A percentile compares a stretch with the other conserved stretches of the same genome.
These are phyloP conservation scores for Thecamonas trahens DNA, from an alignment of 78 protist genomes.

Conservation along the genomic window DNA sequence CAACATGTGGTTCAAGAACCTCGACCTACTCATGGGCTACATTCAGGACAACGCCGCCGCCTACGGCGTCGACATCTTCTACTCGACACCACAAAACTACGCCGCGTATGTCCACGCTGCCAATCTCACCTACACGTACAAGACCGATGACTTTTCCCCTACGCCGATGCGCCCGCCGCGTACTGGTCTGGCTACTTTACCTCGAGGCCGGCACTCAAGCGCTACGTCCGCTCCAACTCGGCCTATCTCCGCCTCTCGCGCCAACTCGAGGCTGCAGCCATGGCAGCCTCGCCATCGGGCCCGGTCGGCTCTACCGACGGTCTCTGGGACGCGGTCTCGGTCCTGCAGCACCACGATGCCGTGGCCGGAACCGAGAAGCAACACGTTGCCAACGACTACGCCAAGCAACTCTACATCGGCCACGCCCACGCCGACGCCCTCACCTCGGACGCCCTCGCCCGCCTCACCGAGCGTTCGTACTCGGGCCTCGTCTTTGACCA, in stretches of 20 bases:
- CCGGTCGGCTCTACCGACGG: no score
- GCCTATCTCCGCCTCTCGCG: slow-evolving; percentile 31
- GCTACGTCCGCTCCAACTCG: slow-evolving; percentile 34
- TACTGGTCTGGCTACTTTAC: slow-evolving; percentile 90
- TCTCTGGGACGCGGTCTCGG: slow-evolving; percentile 21
- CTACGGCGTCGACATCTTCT: slow-evolving; percentile 42
- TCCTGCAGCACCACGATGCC: slow-evolving; percentile 83
- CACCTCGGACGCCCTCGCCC: slow-evolving; percentile 1
- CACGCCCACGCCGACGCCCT: neutral
- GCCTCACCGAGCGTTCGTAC: neutral
- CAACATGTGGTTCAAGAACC: slow-evolving; percentile 25
- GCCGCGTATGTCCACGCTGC: slow-evolving; percentile 28
- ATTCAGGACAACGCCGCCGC: slow-evolving; percentile 32
- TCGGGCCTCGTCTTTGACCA: neutral
- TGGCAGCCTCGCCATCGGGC: neutral
- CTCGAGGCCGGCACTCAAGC: slow-evolving; percentile 67
- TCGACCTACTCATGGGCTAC: slow-evolving; percentile 72
- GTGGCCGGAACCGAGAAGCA: slow-evolving; percentile 75
- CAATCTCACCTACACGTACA: slow-evolving; percentile 28
- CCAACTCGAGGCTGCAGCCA: slow-evolving; percentile 13
- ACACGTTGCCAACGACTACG: slow-evolving; percentile 75
- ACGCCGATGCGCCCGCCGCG: slow-evolving; percentile 53
- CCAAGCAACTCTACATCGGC: slow-evolving; percentile 46
- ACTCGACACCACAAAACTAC: slow-evolving; percentile 57
- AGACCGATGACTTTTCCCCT: slow-evolving; percentile 84